phyloP scores from a whole-genome alignment of 306 rosid species.

The Casuarina equisetifolia region DNA sequence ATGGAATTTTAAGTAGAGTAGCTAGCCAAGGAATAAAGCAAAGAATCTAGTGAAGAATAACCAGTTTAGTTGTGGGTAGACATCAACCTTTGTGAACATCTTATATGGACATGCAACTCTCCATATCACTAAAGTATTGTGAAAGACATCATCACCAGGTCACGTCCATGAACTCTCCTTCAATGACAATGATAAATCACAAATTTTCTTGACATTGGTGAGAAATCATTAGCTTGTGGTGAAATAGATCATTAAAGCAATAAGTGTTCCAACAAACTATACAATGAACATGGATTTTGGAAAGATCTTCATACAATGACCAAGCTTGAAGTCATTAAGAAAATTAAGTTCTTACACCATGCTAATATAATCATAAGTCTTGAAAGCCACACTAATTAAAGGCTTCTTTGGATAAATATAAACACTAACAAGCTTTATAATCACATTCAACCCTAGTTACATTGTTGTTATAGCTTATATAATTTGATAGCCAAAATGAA shows the following conservation, averaged over 20 bases:
- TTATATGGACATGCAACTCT: conserved; percentile 64
- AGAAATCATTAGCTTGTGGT: conserved; percentile 80
- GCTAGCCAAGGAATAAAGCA: conserved; percentile 57
- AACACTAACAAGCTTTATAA: conserved; percentile 75
- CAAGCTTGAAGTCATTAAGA: conserved; percentile 65
- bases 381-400: conserved; percentile 77
- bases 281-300: conserved; percentile 68
- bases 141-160: conserved; percentile 61
- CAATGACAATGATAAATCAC: conserved; percentile 35
- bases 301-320: conserved; percentile 88
- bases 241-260: conserved; percentile 48
- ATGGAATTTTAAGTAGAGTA: conserved; percentile 40
- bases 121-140: conserved; percentile 80
- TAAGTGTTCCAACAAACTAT: conserved; percentile 62
- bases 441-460: conserved; percentile 71
- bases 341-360: conserved; percentile 68
- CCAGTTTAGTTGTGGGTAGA: conserved; percentile 57
- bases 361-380: conserved; percentile 81
- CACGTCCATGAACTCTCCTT: conserved; percentile 80
- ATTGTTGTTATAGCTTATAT: conserved; percentile 83
- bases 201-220: conserved; percentile 40
- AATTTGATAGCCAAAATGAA: conserved; percentile 77
- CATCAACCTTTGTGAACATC: conserved; percentile 52
- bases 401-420: conserved; percentile 74
- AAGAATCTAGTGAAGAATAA: conserved; percentile 59